Conservation (phyloP, 768 basidiomycete genomes). For the Trichaptum fuscoviolaceum region DNA sequence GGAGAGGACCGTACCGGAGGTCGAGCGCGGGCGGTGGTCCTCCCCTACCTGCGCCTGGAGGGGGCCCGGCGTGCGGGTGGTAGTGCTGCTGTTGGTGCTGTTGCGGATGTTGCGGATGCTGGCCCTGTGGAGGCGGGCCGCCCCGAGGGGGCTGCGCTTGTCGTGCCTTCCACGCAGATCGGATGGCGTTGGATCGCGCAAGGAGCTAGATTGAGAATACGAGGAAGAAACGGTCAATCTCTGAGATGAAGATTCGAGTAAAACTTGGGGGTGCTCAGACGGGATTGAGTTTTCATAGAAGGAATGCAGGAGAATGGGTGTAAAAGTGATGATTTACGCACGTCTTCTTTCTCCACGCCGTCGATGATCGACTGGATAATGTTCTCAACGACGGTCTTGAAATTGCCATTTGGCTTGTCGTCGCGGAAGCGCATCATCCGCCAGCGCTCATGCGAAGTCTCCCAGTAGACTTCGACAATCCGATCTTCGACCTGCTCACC, state of each 20-base stretch:
- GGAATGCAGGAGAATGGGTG: background rate
- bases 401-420: slow-evolving; percentile 93
- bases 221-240: background rate
- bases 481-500: slow-evolving; percentile 91
- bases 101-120: slow-evolving; percentile 23
- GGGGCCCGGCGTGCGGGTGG: slow-evolving; percentile 9
- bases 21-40: slow-evolving; percentile 21
- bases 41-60: slow-evolving; percentile 13
- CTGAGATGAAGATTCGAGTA: background rate
- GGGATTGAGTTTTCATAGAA: background rate
- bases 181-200: slow-evolving; percentile 55
- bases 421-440: slow-evolving; percentile 90
- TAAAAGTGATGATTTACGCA: slow-evolving; percentile 32
- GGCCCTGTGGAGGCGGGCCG: slow-evolving; percentile 20
- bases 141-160: slow-evolving; percentile 32
- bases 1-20: slow-evolving; percentile 61
- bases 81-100: slow-evolving; percentile 15
- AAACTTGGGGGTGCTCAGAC: background rate
- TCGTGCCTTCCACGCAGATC: slow-evolving; percentile 71
- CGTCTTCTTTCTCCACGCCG: slow-evolving; percentile 86
- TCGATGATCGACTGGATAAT: slow-evolving; percentile 90
- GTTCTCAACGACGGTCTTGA: slow-evolving; percentile 74
- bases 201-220: slow-evolving; percentile 49
- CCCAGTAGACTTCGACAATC: slow-evolving; percentile 93
- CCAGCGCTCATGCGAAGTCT: slow-evolving; percentile 61